Conservation (phyloP, 2,329 filamentous ascomycete species). For the Epichloe sp. region DNA sequence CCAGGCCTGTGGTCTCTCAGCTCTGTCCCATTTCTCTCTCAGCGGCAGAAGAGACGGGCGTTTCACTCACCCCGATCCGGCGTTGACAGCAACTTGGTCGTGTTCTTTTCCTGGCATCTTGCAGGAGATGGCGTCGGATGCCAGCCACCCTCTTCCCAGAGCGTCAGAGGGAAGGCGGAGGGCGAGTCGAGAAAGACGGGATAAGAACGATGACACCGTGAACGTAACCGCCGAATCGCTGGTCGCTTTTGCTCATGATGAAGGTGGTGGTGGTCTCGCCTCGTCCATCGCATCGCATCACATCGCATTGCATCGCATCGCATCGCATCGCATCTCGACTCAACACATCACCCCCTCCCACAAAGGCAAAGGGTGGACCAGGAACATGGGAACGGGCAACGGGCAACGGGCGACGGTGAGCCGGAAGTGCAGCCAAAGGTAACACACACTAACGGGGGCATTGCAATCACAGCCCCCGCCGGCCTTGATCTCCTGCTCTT, state of each 20-base stretch:
- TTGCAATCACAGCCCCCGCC: not conserved
- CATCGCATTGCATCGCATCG: not conserved
- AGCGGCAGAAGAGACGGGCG: not conserved
- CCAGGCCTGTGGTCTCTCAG: not conserved
- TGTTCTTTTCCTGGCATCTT: not conserved
- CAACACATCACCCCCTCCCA: not conserved
- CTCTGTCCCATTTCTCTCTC: not conserved
- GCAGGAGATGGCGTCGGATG: not conserved
- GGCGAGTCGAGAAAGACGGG: too few species aligned
- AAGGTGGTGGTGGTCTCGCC: not conserved
- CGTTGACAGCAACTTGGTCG: not conserved
- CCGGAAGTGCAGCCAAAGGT: not conserved
- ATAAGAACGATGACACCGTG: too few species aligned
- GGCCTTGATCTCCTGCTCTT: not conserved
- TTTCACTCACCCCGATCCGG: not conserved
- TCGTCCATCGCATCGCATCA: not conserved
- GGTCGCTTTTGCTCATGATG: too few species aligned
- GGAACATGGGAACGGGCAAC: not conserved
- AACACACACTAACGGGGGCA: not conserved
- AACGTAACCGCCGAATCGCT: too few species aligned
- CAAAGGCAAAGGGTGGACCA: not conserved
- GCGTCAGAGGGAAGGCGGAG: not conserved
- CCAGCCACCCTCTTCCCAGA: not conserved
- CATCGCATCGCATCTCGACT: not conserved
- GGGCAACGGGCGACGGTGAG: not conserved